phyloP scores from a whole-genome alignment of 2,329 filamentous ascomycete species.

The Pseudogymnoascus sp. region DNA sequence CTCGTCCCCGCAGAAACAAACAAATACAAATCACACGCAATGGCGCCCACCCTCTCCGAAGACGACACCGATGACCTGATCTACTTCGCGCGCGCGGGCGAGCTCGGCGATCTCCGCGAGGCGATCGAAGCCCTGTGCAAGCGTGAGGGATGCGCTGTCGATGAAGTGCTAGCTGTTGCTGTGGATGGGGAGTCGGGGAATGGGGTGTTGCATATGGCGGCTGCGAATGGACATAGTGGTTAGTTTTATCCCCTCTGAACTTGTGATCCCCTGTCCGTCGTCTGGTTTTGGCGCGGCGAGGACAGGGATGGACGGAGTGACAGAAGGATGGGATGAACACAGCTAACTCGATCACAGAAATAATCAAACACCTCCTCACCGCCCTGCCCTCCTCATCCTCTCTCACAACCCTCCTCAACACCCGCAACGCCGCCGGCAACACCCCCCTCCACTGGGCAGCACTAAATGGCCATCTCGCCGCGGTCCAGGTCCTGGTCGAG shows the following conservation, averaged over 20 bases:
- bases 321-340: neutral
- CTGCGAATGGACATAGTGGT: conserved; percentile 83
- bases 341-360: conserved; percentile 24
- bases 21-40: neutral
- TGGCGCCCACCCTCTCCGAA: conserved; percentile 46
- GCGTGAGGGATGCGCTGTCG: conserved; percentile 44
- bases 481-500: conserved; percentile 68
- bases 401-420: conserved; percentile 49
- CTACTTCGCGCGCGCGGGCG: conserved; percentile 74
- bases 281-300: neutral
- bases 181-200: conserved; percentile 71
- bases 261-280: neutral
- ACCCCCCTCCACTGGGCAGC: conserved; percentile 92
- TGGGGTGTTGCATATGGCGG: conserved; percentile 78
- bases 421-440: conserved; percentile 74
- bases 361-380: conserved; percentile 39
- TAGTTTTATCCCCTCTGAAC: conserved; percentile 24
- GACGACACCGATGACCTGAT: conserved; percentile 88
- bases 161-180: conserved; percentile 60
- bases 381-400: conserved; percentile 27
- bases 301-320: neutral
- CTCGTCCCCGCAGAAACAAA: neutral
- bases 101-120: conserved; percentile 57
- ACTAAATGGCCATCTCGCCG: conserved; percentile 74
- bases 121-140: conserved; percentile 50